phyloP scores from a whole-genome alignment of 257 asterid species.

The Nicotiana benthamiana region DNA sequence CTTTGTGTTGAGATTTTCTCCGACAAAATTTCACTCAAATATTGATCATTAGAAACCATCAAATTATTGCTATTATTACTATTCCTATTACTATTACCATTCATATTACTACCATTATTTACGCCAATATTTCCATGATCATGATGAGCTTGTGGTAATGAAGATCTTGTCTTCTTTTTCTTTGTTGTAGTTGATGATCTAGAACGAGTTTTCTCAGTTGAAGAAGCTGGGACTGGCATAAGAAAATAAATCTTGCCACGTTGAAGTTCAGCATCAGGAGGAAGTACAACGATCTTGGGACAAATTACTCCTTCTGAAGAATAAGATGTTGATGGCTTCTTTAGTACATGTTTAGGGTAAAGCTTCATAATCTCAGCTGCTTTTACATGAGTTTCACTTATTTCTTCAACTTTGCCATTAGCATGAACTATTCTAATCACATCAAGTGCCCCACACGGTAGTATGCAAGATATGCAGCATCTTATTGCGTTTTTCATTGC shows the following conservation, averaged over 20 bases:
- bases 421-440: constrained; percentile 85
- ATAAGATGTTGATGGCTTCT: constrained; percentile 59
- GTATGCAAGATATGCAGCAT: constrained; percentile 98
- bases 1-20: constrained; percentile 56
- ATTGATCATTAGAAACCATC: constrained; percentile 48
- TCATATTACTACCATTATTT: background rate
- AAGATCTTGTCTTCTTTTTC: constrained; percentile 39
- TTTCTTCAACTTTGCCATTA: constrained; percentile 76
- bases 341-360: constrained; percentile 78
- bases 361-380: constrained; percentile 76
- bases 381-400: constrained; percentile 44
- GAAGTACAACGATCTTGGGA: constrained; percentile 61
- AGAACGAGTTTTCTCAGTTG: constrained; percentile 32
- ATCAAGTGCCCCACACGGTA: constrained; percentile 96
- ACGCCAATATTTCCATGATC: background rate
- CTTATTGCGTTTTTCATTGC: constrained; percentile 62
- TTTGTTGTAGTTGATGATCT: constrained; percentile 19
- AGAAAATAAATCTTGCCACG: constrained; percentile 96
- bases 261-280: constrained; percentile 71
- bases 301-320: constrained; percentile 33
- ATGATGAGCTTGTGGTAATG: background rate
- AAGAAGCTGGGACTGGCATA: constrained; percentile 50
- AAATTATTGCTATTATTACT: constrained; percentile 18
- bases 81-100: background rate
- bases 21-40: constrained; percentile 70